Evolutionary conservation across 331 rosid species (phyloP).

Genomic region (Malus hybrid): DNA sequence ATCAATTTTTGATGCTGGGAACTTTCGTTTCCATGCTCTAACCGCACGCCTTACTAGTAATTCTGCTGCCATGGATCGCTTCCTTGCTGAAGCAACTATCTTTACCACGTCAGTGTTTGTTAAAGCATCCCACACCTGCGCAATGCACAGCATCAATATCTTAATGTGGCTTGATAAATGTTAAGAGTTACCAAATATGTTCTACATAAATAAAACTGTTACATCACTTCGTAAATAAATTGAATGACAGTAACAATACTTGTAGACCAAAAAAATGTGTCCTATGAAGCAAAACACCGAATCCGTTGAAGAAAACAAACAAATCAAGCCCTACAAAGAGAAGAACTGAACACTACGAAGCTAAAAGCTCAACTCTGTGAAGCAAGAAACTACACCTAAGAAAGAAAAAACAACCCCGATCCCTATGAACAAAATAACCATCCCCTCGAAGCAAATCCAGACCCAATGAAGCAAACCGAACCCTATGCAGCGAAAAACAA

Average conservation of each 20-base stretch:
- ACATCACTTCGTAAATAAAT: neutral
- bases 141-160: neutral
- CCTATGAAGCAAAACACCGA: neutral
- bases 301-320: neutral
- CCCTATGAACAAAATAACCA: neutral
- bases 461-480: neutral
- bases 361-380: neutral
- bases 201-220: no score
- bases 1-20: slow-evolving; percentile 54
- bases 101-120: slow-evolving; percentile 60
- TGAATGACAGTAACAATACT: neutral
- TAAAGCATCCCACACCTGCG: slow-evolving; percentile 87
- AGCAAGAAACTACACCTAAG: no score
- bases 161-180: neutral
- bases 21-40: slow-evolving; percentile 53
- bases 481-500: neutral
- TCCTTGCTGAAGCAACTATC: slow-evolving; percentile 68
- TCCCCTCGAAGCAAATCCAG: no score
- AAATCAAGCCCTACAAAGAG: neutral
- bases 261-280: neutral
- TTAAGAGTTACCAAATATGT: neutral
- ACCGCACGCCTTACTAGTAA: slow-evolving; percentile 56
- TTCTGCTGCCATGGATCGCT: slow-evolving; percentile 59
- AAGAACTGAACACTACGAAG: neutral
- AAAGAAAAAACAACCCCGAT: neutral